These are phyloP conservation scores for Solanum habrochaites DNA, from an alignment of 257 asterid species.

Conservation along the genomic window DNA sequence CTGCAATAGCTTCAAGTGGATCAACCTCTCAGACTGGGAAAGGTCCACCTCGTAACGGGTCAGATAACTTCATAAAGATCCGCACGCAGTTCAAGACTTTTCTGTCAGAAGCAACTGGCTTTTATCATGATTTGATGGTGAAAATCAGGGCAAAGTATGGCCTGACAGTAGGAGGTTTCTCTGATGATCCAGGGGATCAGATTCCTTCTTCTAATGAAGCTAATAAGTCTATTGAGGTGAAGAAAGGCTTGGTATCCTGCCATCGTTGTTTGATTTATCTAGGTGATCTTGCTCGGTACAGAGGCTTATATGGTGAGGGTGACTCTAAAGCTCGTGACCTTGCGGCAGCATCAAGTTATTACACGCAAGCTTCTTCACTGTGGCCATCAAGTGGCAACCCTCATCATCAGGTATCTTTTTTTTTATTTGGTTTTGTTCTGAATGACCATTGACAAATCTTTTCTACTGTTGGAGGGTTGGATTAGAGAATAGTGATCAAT, in stretches of 20 bases:
- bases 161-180: conserved; percentile 52
- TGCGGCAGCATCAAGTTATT: conserved; percentile 89
- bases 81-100: conserved; percentile 82
- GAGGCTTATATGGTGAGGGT: conserved; percentile 89
- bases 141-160: conserved; percentile 83
- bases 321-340: conserved; percentile 78
- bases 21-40: conserved; percentile 64
- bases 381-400: conserved; percentile 96
- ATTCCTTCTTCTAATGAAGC: conserved; percentile 48
- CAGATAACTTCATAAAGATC: conserved; percentile 68
- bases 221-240: conserved; percentile 44
- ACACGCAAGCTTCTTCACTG: conserved; percentile 75
- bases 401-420: conserved; percentile 72
- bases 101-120: conserved; percentile 96
- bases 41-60: conserved; percentile 53
- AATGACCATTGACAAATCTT: background rate
- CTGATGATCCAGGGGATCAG: conserved; percentile 59
- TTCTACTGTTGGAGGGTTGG: background rate
- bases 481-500: background rate
- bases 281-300: conserved; percentile 97
- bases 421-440: background rate
- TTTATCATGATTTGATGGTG: conserved; percentile 90
- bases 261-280: conserved; percentile 90
- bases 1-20: conserved; percentile 55
- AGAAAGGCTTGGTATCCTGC: conserved; percentile 78